Conservation (phyloP, 805 yeast genomes). For the Ogataea salicorniae region DNA sequence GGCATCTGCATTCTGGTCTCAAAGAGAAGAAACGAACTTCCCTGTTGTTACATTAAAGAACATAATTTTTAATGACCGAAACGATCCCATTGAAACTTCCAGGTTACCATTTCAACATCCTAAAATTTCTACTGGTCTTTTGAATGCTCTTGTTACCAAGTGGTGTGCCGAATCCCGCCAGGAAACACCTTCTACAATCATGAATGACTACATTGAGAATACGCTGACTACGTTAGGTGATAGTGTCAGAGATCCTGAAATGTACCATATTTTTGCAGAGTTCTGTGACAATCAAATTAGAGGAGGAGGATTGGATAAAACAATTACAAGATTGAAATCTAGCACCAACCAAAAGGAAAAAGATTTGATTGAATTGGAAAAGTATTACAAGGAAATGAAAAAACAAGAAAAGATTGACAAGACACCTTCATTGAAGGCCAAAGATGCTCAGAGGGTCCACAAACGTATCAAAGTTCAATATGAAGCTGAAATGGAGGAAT, state of each 20-base stretch:
- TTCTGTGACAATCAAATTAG: constrained; percentile 68
- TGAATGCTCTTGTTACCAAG: constrained; percentile 41
- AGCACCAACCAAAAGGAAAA: constrained; percentile 30
- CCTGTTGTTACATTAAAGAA: constrained; percentile 52
- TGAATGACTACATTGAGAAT: constrained; percentile 51
- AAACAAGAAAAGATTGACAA: constrained; percentile 40
- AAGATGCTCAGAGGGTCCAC: constrained; percentile 45
- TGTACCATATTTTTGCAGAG: constrained; percentile 58
- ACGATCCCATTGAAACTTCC: constrained; percentile 1
- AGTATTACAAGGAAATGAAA: constrained; percentile 37
- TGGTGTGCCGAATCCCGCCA: constrained; percentile 74
- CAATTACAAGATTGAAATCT: constrained; percentile 34
- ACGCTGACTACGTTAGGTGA: constrained; percentile 17
- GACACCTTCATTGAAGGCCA: too few relatives aligned
- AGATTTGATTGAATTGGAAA: constrained; percentile 47
- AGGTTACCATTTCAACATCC: constrained; percentile 8
- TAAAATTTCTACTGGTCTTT: constrained; percentile 11
- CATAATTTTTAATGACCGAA: constrained; percentile 17
- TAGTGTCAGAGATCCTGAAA: constrained; percentile 30
- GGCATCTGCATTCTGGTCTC: constrained; percentile 63
- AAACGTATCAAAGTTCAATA: constrained; percentile 44
- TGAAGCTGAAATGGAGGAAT: constrained; percentile 44
- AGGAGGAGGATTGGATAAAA: constrained; percentile 38
- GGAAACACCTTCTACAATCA: constrained; percentile 56
- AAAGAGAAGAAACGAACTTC: constrained; percentile 44